Conservation (phyloP, 2,329 filamentous ascomycete genomes). For the Sclerotinia nivalis region DNA sequence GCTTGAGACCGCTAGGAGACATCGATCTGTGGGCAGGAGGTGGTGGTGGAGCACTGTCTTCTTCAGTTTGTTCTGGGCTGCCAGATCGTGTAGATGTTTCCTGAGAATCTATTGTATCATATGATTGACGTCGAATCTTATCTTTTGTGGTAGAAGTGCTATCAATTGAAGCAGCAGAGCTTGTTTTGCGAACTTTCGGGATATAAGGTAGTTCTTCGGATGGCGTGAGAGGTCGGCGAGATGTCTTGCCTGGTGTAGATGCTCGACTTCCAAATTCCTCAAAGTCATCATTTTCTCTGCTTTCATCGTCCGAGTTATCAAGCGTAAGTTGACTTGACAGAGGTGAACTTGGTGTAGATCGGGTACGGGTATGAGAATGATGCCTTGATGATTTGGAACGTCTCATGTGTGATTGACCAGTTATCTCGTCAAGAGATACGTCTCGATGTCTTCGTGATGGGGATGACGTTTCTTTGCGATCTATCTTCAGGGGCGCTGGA, state of each 20-base stretch:
- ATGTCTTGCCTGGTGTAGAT: constrained; percentile 17
- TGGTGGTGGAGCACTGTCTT: constrained; percentile 37
- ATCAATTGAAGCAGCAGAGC: constrained; percentile 12
- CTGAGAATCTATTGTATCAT: constrained; percentile 7
- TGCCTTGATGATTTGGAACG: constrained; percentile 17
- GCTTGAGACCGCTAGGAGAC: constrained; percentile 49
- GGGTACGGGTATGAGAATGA: constrained; percentile 22
- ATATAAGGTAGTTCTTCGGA: constrained; percentile 22
- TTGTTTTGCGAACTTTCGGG: constrained; percentile 23
- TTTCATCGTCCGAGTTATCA: constrained; percentile 21
- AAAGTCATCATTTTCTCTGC: constrained; percentile 1
- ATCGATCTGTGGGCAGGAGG: constrained; percentile 39
- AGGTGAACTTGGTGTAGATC: constrained; percentile 23
- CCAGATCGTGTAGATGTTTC: neutral
- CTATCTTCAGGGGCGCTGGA: constrained; percentile 2
- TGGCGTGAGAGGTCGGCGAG: constrained; percentile 18
- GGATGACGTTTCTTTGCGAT: constrained; percentile 13
- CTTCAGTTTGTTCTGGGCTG: constrained; percentile 13
- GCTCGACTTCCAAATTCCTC: constrained; percentile 16
- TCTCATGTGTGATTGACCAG: neutral
- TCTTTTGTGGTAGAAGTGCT: constrained; percentile 20
- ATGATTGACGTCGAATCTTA: constrained; percentile 2
- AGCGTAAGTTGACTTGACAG: constrained; percentile 21
- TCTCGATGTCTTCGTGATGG: constrained; percentile 11
- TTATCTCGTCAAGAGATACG: constrained; percentile 7